phyloP scores from a whole-genome alignment of 2,329 filamentous ascomycete genomes.

The Trematosphaeria pertusa region DNA sequence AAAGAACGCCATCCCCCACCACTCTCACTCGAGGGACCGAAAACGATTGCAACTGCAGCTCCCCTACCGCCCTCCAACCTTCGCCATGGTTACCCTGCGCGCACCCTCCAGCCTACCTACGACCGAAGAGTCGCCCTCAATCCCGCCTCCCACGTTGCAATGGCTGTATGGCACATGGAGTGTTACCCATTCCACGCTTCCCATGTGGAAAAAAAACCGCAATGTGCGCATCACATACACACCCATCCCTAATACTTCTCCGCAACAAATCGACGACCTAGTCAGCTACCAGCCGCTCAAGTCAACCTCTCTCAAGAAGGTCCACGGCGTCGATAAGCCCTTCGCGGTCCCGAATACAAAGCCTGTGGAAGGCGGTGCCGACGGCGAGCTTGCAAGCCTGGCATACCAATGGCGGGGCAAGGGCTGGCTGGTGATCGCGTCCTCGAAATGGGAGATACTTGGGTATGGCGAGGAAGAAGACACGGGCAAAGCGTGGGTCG shows the following conservation, averaged over 20 bases:
- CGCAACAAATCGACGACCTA: constrained; percentile 68
- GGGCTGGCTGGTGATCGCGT: constrained; percentile 74
- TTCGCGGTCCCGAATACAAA: constrained; percentile 34
- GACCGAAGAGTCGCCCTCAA: constrained; percentile 18
- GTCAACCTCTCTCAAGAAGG: constrained; percentile 61
- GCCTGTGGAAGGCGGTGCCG: constrained; percentile 12
- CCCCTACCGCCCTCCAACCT: background rate
- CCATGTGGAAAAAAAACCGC: constrained; percentile 79
- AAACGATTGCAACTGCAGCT: no score
- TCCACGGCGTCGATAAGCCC: constrained; percentile 70
- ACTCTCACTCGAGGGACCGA: no score
- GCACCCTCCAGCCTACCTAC: constrained; percentile 32
- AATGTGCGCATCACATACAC: constrained; percentile 84
- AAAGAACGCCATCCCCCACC: no score
- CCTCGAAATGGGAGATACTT: constrained; percentile 80
- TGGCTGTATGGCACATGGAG: constrained; percentile 45
- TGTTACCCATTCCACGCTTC: constrained; percentile 48
- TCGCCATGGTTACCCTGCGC: constrained; percentile 32
- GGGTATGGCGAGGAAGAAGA: constrained; percentile 70
- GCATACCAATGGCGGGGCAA: constrained; percentile 74
- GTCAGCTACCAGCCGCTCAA: constrained; percentile 71
- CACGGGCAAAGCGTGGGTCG: constrained; percentile 67
- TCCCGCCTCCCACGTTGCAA: constrained; percentile 45
- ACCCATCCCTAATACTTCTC: constrained; percentile 37
- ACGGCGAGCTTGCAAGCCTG: constrained; percentile 57